Percentiles rank a stretch among this genome's conserved stretches.
phyloP scores from a whole-genome alignment of 495 filamentous ascomycete species.

The Staphylotrichum tortipilum region DNA sequence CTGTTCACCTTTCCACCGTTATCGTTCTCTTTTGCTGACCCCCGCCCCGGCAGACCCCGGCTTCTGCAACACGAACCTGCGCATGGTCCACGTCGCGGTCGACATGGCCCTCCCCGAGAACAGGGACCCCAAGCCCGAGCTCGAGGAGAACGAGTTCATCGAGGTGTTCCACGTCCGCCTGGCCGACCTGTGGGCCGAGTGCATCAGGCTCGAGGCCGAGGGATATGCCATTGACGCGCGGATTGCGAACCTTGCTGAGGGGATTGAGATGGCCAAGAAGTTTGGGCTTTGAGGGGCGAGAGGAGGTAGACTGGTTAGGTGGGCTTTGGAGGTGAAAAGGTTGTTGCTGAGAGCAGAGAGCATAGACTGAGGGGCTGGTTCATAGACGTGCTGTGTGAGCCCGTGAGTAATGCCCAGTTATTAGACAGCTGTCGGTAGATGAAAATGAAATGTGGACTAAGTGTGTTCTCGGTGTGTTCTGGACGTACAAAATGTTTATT shows the following conservation, averaged over 20 bases:
- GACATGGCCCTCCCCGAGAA: conserved; percentile 66
- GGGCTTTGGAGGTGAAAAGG: no score
- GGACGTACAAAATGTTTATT: no score
- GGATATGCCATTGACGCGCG: conserved; percentile 82
- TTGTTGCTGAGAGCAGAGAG: no score
- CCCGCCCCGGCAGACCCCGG: conserved; percentile 44
- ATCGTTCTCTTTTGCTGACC: neutral
- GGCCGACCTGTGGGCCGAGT: conserved; percentile 55
- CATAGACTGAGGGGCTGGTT: no score
- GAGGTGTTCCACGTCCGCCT: conserved; percentile 71
- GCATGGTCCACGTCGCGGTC: conserved; percentile 72
- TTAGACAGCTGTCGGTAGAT: no score
- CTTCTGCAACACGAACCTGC: conserved; percentile 83
- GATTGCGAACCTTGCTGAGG: conserved; percentile 76
- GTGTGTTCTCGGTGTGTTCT: no score
- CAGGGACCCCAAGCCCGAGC: conserved; percentile 55
- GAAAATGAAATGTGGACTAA: no score
- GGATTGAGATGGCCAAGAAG: conserved; percentile 66
- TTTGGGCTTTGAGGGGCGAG: conserved; percentile 36
- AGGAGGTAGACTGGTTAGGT: no score
- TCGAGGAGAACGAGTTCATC: conserved; percentile 88
- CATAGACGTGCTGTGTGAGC: no score
- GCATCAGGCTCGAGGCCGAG: conserved; percentile 57
- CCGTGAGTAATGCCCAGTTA: no score
- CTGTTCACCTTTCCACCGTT: neutral